Base-by-base conservation (phyloP, 768 basidiomycete species). In the Omphalotus guepiniiformis region DNA sequence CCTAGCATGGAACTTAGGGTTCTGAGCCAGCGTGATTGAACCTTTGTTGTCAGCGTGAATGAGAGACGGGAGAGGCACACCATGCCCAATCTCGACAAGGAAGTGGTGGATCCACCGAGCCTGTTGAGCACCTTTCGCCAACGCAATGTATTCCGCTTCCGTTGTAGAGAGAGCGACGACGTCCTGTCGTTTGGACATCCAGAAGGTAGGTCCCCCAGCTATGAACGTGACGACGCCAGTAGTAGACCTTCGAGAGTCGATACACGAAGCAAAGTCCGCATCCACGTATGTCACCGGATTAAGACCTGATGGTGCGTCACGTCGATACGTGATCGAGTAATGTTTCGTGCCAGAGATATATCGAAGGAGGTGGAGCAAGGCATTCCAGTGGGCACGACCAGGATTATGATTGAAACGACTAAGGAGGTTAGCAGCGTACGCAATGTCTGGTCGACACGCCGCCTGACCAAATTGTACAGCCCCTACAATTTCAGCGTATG, bases 41-140 rank as follows among this genome's bases (percentile, higher is more conserved):
- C 22, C 25, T 32, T 63, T 54, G 44, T 70, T 71, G 52, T 71
- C 62, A 45, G 12, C 16, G 8, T 28, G 15, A 18, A 44, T 11
- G 6, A 23, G 9, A n/a, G 26, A 23, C 6, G 44, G 44, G 7
- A 36, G 23, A 19, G 44, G 21, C 19, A 15, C 1, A 23, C 5
- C 19, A 26, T 46, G 44, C 2, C 35, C 23, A 2, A 46, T 25
- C 25, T 46, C 44, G 3, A 15, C n/a, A 3, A 46, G 21, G 44
- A 46, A 46, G 19, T 36, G 16, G 19, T 46, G 32, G 4, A 46
- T 34, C 39, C 39, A 40, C 25, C 25, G 18, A 4, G 16, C 27
- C 13, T 40, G 39, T 22, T 40, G 39, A 18, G 23, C 18, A 19
- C 18, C 39, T 18, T 40, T 40, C 3, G 18, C 39, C 6, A 19